Conservation (phyloP, 2,329 filamentous ascomycete species). For the Diaporthe sp. region DNA sequence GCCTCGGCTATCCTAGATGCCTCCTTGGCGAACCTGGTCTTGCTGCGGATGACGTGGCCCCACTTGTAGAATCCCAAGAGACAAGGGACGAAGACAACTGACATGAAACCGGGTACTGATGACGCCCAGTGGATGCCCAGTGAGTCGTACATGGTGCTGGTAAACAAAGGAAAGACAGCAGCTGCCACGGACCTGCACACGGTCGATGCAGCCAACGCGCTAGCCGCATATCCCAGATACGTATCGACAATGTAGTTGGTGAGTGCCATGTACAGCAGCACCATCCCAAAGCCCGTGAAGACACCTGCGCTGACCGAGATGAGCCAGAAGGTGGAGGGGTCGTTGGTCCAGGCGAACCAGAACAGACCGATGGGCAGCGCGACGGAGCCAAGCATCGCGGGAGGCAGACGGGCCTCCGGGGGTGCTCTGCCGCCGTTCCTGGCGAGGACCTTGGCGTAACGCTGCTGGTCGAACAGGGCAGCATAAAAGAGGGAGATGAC, state of each 20-base stretch:
- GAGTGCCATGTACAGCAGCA: conserved; percentile 84
- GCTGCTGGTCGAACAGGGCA: conserved; percentile 54
- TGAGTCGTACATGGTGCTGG: conserved; percentile 76
- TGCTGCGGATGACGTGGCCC: conserved; percentile 66
- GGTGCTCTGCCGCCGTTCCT: conserved; percentile 67
- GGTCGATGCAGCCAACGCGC: conserved; percentile 83
- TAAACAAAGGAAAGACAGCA: conserved; percentile 83
- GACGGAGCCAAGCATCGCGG: conserved; percentile 68
- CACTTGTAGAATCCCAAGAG: conserved; percentile 83
- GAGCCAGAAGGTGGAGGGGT: conserved; percentile 47
- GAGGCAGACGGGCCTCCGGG: conserved; percentile 70
- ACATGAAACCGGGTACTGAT: conserved; percentile 80
- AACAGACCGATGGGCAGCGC: conserved; percentile 68
- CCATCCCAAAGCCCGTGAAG: conserved; percentile 81
- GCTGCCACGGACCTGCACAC: conserved; percentile 81
- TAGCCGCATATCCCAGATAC: conserved; percentile 87
- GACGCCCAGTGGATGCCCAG: conserved; percentile 85
- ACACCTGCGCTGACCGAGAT: conserved; percentile 50
- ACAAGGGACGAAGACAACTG: conserved; percentile 82
- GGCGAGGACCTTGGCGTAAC: conserved; percentile 61
- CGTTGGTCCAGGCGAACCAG: conserved; percentile 71
- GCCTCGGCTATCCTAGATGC: conserved; percentile 39
- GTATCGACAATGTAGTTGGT: conserved; percentile 84
- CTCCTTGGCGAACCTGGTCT: conserved; percentile 57
- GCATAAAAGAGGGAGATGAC: conserved; percentile 64